Base-by-base conservation (phyloP, 805 yeast genomes). In the Candida golubevii region DNA sequence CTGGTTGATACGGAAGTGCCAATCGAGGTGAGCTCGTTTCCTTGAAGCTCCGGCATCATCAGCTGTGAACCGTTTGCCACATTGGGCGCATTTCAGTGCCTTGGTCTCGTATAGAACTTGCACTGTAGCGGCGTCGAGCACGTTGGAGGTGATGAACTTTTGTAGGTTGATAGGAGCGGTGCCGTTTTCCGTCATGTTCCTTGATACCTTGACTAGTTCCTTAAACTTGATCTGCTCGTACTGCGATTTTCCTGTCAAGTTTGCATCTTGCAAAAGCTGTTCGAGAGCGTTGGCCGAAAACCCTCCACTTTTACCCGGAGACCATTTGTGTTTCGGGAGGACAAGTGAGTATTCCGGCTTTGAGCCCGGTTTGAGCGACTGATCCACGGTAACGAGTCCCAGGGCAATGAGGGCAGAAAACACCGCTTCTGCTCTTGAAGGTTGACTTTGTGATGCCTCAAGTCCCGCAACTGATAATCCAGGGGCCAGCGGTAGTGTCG, bases 1-100 rank as follows among this genome's bases (percentile, higher is more conserved):
- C 60, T 87, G 88, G 63, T 88, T 91, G 36, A 88, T 85, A 55
- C 98, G 78, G 70, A 88, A 89, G 69, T 91, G 98, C 97, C 97
- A 91, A 63, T 91, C 99, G 52, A 88, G 68, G 65, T 93, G 99
- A 13, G 78, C 72, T 41, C 82, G 55, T 45, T 69, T 78, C 46
- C 77, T 77, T 38, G 66, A 65, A 6, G 64, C 63, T 12, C 88
- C 95, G 38, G 72, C 77, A 2, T 64, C 67, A 31, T 82, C 78
- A 42, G 77, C 75, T 4, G 79, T 72, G 60, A 88, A 93, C 50
- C 99, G 68, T 61, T 87, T 87, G 23, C 97, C 95, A 67, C 99
- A 93, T 14, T 83, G 81, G 12, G 86, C 78, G 69, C 99, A 93
- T 63, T 88, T 91, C 49, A 85, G 78, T 3, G 93, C 80, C 55